Evolutionary conservation across 352 stramenopile species (phyloP), one percentile per base, ranked within the genome.

Genomic region (Phytophthora chlamydospora): DNA sequence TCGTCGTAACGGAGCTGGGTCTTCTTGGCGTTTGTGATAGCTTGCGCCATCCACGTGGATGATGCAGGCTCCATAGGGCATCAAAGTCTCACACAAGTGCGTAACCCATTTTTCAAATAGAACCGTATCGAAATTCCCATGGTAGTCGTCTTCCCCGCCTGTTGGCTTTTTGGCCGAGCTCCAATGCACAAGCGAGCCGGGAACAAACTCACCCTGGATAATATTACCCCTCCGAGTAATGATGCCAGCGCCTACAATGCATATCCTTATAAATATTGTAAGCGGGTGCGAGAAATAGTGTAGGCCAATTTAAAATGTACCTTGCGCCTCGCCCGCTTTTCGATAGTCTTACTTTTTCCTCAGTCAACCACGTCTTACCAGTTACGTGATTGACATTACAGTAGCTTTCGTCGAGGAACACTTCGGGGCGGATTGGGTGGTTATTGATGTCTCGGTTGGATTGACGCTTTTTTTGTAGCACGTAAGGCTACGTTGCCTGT

Each of bases 391-490:
- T 52, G 45, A 62, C 27, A 42, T 71, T 71, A 41, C 50, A 52
- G 42, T 61, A 64, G 8, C 56, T 67, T 34, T 72, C 63, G 17
- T 72, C 51, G 4, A 67, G 35, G n/a, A 62, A 72, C 4, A 60
- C 51, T 32, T 68, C 57, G 12, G 57, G 51, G 0, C 3, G 39
- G n/a, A 64, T 48, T 9, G 50, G 44, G 19, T 39, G 36, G 11
- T 39, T 31, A 2, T 31, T 51, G 19, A 3, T 21, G 24, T 51
- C 29, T 3, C 29, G 21, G 14, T 51, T 51, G 4, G 24, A 29
- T 29, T 6, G 24, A 2, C 45, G 29, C 24, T 31, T 49, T 10
- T 49, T 51, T 51, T 0, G 43, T 54, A 7, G 55, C 43, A 38
- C 36, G 38, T 4, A 45, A 63, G 9, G 44, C 44, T 12, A 50